Evolutionary conservation across 192 early-diverging fungal species (phyloP), one percentile per base, ranked within the genome.

Genomic region (Funneliformis geosporum): DNA sequence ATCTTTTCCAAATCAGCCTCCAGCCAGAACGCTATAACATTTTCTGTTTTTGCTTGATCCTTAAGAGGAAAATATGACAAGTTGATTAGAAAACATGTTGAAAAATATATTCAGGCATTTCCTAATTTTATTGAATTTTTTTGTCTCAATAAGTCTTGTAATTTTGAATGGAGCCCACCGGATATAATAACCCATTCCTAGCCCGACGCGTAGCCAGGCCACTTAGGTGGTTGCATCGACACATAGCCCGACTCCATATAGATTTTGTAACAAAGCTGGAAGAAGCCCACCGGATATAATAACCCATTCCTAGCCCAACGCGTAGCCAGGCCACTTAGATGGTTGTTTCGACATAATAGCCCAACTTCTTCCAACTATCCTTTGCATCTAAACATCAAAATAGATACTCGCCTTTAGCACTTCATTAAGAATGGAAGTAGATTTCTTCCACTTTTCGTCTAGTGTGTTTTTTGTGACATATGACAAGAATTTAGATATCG

Each of bases 371-470:
- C 60, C 60, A 62, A 62, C 60, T 62, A 62, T 27, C 60, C 60
- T 62, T 62, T 62, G 60, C 60, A 62, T 62, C 60, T 62, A 62
- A 62, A 62, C 60, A 62, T 62, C 60, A 62, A 62, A 62, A 62
- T 62, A 62, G 25, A 62, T 62, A 62, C 60, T 62, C 25, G 60
- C 60, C 60, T 27, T 62, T 62, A 62, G 60, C 25, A 27, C 60
- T 62, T 62, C 25, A 62, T 62, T 62, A 62, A 62, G 60, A 62
- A 62, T 9, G 9, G 60, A 62, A 62, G 60, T 62, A 62, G 60
- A 62, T 62, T 62, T 62, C 60, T 27, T 62, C 9, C 60, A 62
- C 60, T 27, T 62, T 62, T 62, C 60, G 60, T 62, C 60, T 62
- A 10, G 2, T 62, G 60, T 62, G 9, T 62, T 62, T 27, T 21